These are phyloP conservation scores for Globisporangium nodosum DNA, from an alignment of 352 stramenopile genomes.

Conservation along the genomic window DNA sequence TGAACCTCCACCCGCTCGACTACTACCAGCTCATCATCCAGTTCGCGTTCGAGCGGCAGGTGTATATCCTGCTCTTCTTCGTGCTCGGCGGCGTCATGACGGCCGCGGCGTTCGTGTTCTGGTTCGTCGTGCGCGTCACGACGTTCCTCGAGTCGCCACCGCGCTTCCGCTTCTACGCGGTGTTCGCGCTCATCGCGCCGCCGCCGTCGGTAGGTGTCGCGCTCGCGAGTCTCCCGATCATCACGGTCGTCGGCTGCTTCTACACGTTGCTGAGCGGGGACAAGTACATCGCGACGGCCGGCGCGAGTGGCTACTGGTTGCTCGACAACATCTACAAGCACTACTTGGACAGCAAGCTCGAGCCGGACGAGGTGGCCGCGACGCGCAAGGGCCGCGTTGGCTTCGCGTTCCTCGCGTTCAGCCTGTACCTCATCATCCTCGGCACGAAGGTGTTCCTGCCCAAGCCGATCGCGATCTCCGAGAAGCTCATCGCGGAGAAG, in stretches of 20 bases:
- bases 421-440: slow-evolving; percentile 81
- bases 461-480: slow-evolving; percentile 85
- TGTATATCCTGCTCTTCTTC: slow-evolving; percentile 94
- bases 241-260: slow-evolving; percentile 52
- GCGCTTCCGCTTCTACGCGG: slow-evolving; percentile 87
- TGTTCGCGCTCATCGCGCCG: slow-evolving; percentile 90
- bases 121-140: slow-evolving; percentile 87
- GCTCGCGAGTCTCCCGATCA: slow-evolving; percentile 85
- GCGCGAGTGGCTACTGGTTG: slow-evolving; percentile 64
- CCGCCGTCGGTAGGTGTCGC: slow-evolving; percentile 86
- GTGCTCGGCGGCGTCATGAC: slow-evolving; percentile 88
- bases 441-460: slow-evolving; percentile 90
- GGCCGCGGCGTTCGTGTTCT: slow-evolving; percentile 79
- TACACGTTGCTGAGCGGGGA: slow-evolving; percentile 67
- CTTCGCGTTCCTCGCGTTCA: slow-evolving; percentile 91
- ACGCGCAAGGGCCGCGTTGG: slow-evolving; percentile 88
- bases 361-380: slow-evolving; percentile 57
- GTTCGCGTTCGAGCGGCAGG: slow-evolving; percentile 92
- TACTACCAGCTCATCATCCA: slow-evolving; percentile 96
- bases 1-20: slow-evolving; percentile 91
- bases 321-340: slow-evolving; percentile 77
- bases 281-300: slow-evolving; percentile 19
- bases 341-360: slow-evolving; percentile 83
- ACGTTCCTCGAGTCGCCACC: slow-evolving; percentile 90
- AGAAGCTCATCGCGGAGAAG: slow-evolving; percentile 86